Evolutionary conservation across 2,329 filamentous ascomycete genomes (phyloP).

Genomic region (Escovopsis sp.): DNA sequence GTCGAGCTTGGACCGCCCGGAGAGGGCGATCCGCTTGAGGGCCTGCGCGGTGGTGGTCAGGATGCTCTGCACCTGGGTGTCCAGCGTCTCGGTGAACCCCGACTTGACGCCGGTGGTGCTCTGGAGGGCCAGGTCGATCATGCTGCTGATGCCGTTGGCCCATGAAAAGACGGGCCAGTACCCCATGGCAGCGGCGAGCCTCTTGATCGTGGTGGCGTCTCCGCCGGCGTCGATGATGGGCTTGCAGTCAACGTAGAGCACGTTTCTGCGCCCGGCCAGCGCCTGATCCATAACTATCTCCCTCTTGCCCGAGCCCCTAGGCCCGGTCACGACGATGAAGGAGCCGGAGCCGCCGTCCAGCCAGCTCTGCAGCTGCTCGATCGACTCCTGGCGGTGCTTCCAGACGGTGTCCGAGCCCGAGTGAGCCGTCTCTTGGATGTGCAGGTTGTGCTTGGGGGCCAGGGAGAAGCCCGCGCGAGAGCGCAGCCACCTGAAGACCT

Average conservation of each 20-base stretch:
- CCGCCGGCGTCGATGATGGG: constrained; percentile 81
- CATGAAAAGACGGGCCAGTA: constrained; percentile 91
- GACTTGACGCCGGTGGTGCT: constrained; percentile 89
- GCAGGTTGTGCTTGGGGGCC: constrained; percentile 39
- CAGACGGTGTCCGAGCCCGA: constrained; percentile 68
- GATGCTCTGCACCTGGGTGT: constrained; percentile 80
- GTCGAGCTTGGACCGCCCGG: constrained; percentile 54
- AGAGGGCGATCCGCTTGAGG: constrained; percentile 61
- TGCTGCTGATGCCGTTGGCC: constrained; percentile 87
- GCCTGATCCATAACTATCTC: constrained; percentile 80
- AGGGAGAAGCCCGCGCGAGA: constrained; percentile 45
- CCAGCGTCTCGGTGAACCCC: constrained; percentile 84
- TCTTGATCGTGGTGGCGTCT: constrained; percentile 70
- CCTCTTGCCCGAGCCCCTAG: constrained; percentile 78
- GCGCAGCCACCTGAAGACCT: constrained; percentile 67
- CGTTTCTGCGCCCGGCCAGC: constrained; percentile 59
- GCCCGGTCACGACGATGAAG: constrained; percentile 87
- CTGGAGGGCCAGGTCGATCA: constrained; percentile 84
- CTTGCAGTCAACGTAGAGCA: constrained; percentile 83
- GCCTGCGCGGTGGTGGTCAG: constrained; percentile 70
- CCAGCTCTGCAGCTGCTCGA: constrained; percentile 73
- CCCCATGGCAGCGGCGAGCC: constrained; percentile 69
- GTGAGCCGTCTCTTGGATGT: constrained; percentile 25
- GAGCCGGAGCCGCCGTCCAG: constrained; percentile 79
- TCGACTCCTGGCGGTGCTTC: constrained; percentile 71